Percentiles rank a stretch among this genome's conserved stretches.
These are phyloP conservation scores for Stemphylium lycopersici DNA, from an alignment of 2,329 filamentous ascomycete genomes.

Conservation along the genomic window DNA sequence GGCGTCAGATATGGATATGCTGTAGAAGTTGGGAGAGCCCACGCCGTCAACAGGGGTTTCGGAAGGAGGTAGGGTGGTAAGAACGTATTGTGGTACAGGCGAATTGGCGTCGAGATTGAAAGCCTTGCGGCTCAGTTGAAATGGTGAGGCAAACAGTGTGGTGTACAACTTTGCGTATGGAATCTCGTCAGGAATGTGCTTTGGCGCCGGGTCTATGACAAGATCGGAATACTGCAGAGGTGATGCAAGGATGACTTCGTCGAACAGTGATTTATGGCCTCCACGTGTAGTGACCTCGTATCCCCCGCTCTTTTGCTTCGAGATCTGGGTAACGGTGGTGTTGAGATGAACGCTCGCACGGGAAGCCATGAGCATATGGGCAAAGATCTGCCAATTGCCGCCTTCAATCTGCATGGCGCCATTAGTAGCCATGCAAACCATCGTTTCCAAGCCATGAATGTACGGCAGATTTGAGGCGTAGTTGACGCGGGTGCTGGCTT, in stretches of 20 bases:
- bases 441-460: slow-evolving; percentile 87
- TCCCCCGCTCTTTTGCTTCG: slow-evolving; percentile 42
- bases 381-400: slow-evolving; percentile 95
- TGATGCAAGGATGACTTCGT: slow-evolving; percentile 80
- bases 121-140: slow-evolving; percentile 70
- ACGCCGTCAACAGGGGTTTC: slow-evolving; percentile 59
- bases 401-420: slow-evolving; percentile 79
- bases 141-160: slow-evolving; percentile 82
- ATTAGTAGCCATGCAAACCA: slow-evolving; percentile 90
- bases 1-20: slow-evolving; percentile 74
- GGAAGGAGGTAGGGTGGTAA: slow-evolving; percentile 76
- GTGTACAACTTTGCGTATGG: slow-evolving; percentile 88
- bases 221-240: slow-evolving; percentile 84
- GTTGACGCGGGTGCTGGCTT: slow-evolving; percentile 88
- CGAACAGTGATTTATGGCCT: slow-evolving; percentile 58
- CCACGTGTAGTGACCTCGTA: slow-evolving; percentile 52
- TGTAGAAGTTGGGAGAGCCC: slow-evolving; percentile 82
- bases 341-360: slow-evolving; percentile 67
- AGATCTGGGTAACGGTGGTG: slow-evolving; percentile 69
- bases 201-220: slow-evolving; percentile 51
- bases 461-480: slow-evolving; percentile 87
- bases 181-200: slow-evolving; percentile 71
- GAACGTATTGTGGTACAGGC: slow-evolving; percentile 72
- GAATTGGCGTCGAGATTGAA: slow-evolving; percentile 70
- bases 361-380: slow-evolving; percentile 74